phyloP scores from a whole-genome alignment of 805 yeast genomes.

The Saturnispora gosingensis region DNA sequence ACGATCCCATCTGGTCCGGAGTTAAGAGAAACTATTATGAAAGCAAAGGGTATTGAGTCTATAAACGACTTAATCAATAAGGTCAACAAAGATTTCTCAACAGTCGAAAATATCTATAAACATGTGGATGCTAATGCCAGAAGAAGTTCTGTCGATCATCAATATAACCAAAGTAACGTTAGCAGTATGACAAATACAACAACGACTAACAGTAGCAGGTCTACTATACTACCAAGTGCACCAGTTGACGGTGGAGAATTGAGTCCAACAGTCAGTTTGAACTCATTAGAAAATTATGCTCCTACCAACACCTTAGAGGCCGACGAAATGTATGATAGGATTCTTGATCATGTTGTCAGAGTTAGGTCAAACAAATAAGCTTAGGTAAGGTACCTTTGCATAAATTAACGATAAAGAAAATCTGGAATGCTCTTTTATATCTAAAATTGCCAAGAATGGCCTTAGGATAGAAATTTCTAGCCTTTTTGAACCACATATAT shows the following conservation, averaged over 20 bases:
- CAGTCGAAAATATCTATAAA: slow-evolving; percentile 22
- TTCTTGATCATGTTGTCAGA: slow-evolving; percentile 57
- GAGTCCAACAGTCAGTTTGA: slow-evolving; percentile 13
- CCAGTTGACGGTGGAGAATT: slow-evolving; percentile 12
- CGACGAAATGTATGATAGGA: slow-evolving; percentile 66
- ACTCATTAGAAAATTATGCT: slow-evolving; percentile 16
- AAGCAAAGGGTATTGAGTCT: slow-evolving; percentile 67
- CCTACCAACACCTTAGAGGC: slow-evolving; percentile 30
- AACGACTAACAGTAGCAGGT: background rate
- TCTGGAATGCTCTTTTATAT: background rate
- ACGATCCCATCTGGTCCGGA: slow-evolving; percentile 45
- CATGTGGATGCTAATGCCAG: slow-evolving; percentile 10
- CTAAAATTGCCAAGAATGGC: background rate
- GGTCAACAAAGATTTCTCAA: slow-evolving; percentile 41
- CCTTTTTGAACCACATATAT: background rate
- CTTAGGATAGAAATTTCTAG: no score
- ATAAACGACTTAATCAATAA: slow-evolving; percentile 59
- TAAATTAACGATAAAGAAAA: background rate
- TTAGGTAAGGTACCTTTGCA: background rate
- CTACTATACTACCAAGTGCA: background rate
- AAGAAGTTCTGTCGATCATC: background rate
- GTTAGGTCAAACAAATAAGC: slow-evolving; percentile 42
- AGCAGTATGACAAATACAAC: background rate
- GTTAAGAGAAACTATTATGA: slow-evolving; percentile 52
- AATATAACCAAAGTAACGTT: background rate